These are phyloP conservation scores for Zymoseptoria brevis DNA, from an alignment of 2,329 filamentous ascomycete species.

Conservation along the genomic window DNA sequence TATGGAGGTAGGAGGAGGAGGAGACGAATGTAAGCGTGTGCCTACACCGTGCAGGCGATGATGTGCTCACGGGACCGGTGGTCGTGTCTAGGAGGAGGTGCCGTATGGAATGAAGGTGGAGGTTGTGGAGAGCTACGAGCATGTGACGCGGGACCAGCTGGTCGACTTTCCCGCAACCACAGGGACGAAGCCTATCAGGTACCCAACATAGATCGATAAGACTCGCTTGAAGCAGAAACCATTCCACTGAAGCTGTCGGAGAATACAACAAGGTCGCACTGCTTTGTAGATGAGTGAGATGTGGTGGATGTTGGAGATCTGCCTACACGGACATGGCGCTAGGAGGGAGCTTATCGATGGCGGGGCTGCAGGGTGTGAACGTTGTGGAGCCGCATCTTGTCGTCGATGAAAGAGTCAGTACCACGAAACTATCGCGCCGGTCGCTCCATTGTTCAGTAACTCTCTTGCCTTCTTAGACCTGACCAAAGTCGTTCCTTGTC, in stretches of 20 bases:
- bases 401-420: constrained; percentile 1
- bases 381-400: constrained; percentile 2
- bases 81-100: not conserved
- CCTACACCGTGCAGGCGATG: not conserved
- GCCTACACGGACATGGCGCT: not conserved
- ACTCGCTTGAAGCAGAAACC: not conserved
- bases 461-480: constrained; percentile 1
- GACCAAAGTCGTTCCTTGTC: constrained; percentile 11
- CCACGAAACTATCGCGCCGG: constrained; percentile 2
- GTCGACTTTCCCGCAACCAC: not conserved
- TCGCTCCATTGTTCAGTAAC: constrained; percentile 3
- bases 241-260: not conserved
- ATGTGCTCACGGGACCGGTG: not conserved
- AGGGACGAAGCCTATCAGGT: too few species aligned
- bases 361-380: constrained; percentile 1
- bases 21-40: not conserved
- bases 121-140: not conserved
- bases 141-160: not conserved
- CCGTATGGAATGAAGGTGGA: not conserved
- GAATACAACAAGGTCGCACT: not conserved
- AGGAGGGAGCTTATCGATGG: not conserved
- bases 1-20: not conserved
- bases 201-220: too few species aligned
- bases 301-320: not conserved
- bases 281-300: not conserved